phyloP scores from a whole-genome alignment of 2,329 filamentous ascomycete genomes.

The Colletotrichum cuscutae region DNA sequence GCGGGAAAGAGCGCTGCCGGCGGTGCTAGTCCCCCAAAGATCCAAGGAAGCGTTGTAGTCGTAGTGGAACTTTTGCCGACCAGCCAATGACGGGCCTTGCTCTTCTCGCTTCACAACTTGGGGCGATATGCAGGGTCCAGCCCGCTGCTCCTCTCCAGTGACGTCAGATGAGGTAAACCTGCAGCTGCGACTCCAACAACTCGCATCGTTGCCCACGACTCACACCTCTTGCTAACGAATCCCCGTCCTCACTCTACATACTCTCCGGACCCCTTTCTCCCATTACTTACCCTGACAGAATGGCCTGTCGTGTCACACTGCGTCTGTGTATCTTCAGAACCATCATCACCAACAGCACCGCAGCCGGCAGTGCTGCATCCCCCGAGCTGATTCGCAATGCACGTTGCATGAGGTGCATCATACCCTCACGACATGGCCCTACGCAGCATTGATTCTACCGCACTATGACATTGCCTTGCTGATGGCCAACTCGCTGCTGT shows the following conservation, averaged over 20 bases:
- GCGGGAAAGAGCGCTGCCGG: not conserved
- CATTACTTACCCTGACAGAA: no score
- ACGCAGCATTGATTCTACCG: not conserved
- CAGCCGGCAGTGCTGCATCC: not conserved
- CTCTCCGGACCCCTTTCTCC: no score
- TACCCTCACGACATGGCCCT: not conserved
- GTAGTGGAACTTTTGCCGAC: not conserved
- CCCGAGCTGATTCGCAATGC: not conserved
- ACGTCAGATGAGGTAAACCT: constrained; percentile 11
- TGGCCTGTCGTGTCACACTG: not conserved
- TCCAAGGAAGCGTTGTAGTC: no score
- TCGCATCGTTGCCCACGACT: not conserved
- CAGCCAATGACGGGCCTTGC: not conserved
- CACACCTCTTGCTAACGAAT: not conserved
- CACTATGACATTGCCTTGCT: not conserved
- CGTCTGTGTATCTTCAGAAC: not conserved
- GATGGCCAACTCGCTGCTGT: not conserved
- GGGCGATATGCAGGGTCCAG: not conserved
- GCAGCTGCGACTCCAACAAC: not conserved
- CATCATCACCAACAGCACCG: not conserved
- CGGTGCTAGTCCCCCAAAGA: not conserved
- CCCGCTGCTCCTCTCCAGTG: not conserved
- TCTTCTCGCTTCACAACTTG: not conserved
- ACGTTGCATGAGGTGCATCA: not conserved
- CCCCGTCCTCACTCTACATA: not conserved